Conservation (phyloP, 192 early-diverging fungal genomes). For the Gigaspora rosea region DNA sequence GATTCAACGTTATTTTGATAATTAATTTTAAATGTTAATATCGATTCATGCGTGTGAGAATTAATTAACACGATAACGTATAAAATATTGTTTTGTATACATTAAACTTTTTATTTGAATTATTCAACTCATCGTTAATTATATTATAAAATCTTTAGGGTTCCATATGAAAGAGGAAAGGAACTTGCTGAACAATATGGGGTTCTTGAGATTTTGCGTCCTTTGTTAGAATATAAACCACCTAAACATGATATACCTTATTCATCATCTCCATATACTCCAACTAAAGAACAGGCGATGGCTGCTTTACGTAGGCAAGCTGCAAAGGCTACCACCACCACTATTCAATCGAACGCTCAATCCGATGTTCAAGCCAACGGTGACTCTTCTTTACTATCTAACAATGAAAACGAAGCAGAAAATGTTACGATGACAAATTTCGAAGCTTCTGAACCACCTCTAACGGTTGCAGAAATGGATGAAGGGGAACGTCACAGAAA, state of each 20-base stretch:
- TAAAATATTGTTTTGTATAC: background rate
- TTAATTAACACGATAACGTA: no score
- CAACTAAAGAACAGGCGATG: conserved; percentile 52
- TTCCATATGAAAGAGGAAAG: conserved; percentile 84
- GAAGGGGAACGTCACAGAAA: conserved; percentile 42
- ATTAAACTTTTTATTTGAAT: background rate
- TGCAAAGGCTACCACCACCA: background rate
- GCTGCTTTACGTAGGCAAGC: conserved; percentile 13
- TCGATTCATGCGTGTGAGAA: no score
- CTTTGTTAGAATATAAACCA: conserved; percentile 83
- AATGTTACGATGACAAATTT: background rate
- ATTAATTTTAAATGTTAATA: no score
- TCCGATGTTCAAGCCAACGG: background rate
- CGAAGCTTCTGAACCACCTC: conserved; percentile 1
- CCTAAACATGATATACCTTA: conserved; percentile 40
- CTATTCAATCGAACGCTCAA: background rate
- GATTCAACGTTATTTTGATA: no score
- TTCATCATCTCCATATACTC: conserved; percentile 33
- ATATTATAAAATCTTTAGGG: conserved; percentile 48
- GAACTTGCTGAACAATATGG: conserved; percentile 80
- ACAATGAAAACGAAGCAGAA: background rate
- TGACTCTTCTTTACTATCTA: background rate
- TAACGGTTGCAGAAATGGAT: conserved; percentile 7
- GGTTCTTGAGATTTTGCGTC: conserved; percentile 68
- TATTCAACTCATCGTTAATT: background rate